Conservation (phyloP, 805 yeast genomes). For the Candida broadrunensis region DNA sequence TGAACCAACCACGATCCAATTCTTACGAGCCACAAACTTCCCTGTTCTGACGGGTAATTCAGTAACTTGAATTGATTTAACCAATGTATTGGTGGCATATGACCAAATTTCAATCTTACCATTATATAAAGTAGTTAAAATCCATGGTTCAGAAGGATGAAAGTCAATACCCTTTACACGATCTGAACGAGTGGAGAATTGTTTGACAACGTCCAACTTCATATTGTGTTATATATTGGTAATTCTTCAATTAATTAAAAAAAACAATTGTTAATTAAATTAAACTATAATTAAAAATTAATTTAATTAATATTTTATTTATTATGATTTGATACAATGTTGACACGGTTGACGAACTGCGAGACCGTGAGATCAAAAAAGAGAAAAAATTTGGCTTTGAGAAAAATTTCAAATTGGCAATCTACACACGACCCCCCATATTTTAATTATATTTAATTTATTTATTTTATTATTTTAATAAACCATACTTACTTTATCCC, state of each 20-base stretch:
- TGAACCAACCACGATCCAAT: conserved; percentile 94
- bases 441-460: too few species aligned
- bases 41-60: conserved; percentile 96
- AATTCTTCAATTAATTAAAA: too few species aligned
- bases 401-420: too few species aligned
- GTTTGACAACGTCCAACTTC: conserved; percentile 58
- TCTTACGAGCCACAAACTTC: conserved; percentile 89
- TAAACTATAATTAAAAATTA: too few species aligned
- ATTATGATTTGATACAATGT: not conserved
- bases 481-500: conserved; percentile 24
- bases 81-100: conserved; percentile 78
- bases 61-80: conserved; percentile 91
- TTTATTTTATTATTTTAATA: too few species aligned
- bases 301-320: too few species aligned
- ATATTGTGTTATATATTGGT: conserved; percentile 9
- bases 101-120: conserved; percentile 94
- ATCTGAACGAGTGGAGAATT: conserved; percentile 87
- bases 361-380: too few species aligned
- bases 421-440: too few species aligned
- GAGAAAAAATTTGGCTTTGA: too few species aligned
- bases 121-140: conserved; percentile 82
- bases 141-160: conserved; percentile 98
- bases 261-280: too few species aligned
- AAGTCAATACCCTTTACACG: conserved; percentile 97
- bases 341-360: not conserved